A percentile compares a stretch with the other conserved stretches of the same genome.
Conservation (phyloP, 176 grass and related monocot genomes). For the Juncus inflexus region DNA sequence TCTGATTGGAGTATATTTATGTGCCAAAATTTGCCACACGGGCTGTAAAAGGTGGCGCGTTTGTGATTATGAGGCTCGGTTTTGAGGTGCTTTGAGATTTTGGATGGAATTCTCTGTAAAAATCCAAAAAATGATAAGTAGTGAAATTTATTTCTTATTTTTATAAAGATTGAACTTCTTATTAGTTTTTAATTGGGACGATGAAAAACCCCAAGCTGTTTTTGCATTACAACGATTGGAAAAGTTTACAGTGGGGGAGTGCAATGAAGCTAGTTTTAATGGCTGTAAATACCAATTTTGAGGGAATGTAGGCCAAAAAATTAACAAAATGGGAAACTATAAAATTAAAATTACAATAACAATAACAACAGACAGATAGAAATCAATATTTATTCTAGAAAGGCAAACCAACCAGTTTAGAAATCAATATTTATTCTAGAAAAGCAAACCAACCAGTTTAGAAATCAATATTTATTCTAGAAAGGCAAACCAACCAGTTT, state of each 20-base stretch:
- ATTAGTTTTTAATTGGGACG: too few species aligned
- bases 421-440: too few species aligned
- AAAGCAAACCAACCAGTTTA: not conserved
- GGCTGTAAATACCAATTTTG: too few species aligned
- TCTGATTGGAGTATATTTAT: not conserved
- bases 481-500: too few species aligned
- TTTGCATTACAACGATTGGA: too few species aligned
- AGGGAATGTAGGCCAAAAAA: too few species aligned
- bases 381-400: not conserved
- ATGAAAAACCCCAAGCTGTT: too few species aligned
- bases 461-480: not conserved
- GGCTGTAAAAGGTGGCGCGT: constrained; percentile 2
- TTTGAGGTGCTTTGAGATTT: constrained; percentile 7
- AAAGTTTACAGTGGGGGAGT: too few species aligned
- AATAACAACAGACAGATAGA: not conserved
- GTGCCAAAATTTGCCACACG: constrained; percentile 9
- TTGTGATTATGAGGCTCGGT: constrained; percentile 5
- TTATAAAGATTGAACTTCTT: too few species aligned
- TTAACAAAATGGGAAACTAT: not conserved
- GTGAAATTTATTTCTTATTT: too few species aligned
- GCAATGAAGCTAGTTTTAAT: too few species aligned
- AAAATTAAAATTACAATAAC: not conserved
- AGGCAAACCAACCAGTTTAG: constrained; percentile 2
- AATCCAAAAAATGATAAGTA: not conserved
- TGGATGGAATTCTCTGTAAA: constrained; percentile 8